Evolutionary conservation across 2,329 filamentous ascomycete species (phyloP), one percentile per base, ranked within the genome.

Genomic region (Magnaporthiopsis incrustans): DNA sequence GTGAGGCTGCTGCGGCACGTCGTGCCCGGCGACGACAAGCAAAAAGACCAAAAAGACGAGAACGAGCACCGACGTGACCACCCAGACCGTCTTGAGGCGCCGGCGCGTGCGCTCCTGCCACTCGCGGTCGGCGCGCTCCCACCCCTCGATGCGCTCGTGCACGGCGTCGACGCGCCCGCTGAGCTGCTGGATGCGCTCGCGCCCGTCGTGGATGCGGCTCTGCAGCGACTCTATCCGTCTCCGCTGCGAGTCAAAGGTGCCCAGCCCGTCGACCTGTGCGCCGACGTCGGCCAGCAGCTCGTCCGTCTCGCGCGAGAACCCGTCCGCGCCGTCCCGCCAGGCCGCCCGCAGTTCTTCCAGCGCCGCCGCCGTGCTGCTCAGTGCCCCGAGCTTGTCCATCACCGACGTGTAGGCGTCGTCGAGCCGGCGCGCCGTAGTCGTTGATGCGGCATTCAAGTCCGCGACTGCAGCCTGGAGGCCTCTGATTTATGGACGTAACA

Each of bases 401-500:
- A 92, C 83, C 0, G 85, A 84, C 67, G 90, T 89, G 76, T 92
- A 93, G 3, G 88, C 88, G 65, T 89, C 85, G 72, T 93, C 89
- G 57, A 94, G 83, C 44, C 83, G 83, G 66, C 82, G 81, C 22
- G 87, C 90, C 30, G 87, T 85, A 27, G 80, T 76, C 64, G 85
- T 81, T 27, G 89, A 89, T 72, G 87, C 81, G 38, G 81, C 77
- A 68, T 81, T 82, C 14, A 92, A 78, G 61, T 82, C 78, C 30
- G 73, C 71, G 0, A 87, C 75, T 4, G 83, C 81, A 64, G 80
- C 80, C 67, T 78, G 79, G 26, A 88, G 70, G 60, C 79, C 80
- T 65, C 84, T 86, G 68, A 12, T 35, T 6, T 53, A 25, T 10
- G 44, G n/a, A 53, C 4, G 10, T 5, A 22, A 30, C 11, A 22